Evolutionary conservation across 2,329 filamentous ascomycete species (phyloP).

Genomic region (Simplicillium sp.): DNA sequence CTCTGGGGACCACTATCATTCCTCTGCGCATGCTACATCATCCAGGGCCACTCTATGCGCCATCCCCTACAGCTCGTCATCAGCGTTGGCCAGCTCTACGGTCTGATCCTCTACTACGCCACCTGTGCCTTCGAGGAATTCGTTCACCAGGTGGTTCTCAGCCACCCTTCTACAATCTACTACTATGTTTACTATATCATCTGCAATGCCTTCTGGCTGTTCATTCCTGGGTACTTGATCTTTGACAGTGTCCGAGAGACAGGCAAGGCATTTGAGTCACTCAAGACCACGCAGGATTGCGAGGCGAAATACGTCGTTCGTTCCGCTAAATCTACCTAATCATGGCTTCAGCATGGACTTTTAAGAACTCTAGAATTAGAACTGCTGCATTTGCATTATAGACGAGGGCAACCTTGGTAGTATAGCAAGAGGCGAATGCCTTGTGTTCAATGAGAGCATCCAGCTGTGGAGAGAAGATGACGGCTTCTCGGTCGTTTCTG

Average conservation of each 20-base stretch:
- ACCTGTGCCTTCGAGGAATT: conserved; percentile 42
- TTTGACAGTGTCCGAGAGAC: conserved; percentile 16
- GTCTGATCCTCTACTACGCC: conserved; percentile 50
- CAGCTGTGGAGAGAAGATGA: too few species aligned
- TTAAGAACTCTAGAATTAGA: too few species aligned
- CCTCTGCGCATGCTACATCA: conserved; percentile 35
- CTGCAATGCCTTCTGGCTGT: conserved; percentile 52
- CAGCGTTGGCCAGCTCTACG: conserved; percentile 48
- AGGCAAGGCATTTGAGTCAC: not conserved
- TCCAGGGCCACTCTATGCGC: conserved; percentile 30
- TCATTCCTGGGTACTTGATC: conserved; percentile 28
- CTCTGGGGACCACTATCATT: conserved; percentile 51
- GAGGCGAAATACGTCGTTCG: too few species aligned
- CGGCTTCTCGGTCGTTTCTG: too few species aligned
- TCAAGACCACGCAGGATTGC: too few species aligned
- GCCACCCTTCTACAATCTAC: conserved; percentile 50
- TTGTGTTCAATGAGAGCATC: too few species aligned
- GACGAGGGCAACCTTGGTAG: too few species aligned
- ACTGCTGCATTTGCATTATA: too few species aligned
- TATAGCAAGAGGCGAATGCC: too few species aligned
- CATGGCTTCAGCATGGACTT: too few species aligned
- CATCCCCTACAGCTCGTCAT: conserved; percentile 41
- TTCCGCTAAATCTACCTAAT: too few species aligned
- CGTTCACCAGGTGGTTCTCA: conserved; percentile 36
- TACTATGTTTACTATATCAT: conserved; percentile 56